These are phyloP conservation scores for Pestalotiopsis sp. DNA, from an alignment of 2,329 filamentous ascomycete species.

Conservation along the genomic window DNA sequence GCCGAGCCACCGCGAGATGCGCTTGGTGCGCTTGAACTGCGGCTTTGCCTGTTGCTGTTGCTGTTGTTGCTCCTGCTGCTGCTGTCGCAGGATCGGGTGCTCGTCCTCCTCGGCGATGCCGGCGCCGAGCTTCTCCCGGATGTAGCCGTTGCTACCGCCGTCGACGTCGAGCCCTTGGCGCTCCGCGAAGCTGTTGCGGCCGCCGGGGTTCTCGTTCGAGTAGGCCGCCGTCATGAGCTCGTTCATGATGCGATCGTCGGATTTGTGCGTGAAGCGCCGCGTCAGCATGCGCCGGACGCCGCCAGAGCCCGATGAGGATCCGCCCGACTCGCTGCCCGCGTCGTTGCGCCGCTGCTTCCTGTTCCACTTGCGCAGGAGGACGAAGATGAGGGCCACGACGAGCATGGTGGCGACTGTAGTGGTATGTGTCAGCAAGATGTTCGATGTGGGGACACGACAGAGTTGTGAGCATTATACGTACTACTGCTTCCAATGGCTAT, in stretches of 20 bases:
- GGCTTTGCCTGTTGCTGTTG: neutral
- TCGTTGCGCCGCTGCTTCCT: neutral
- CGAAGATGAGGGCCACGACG: neutral
- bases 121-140: conserved; percentile 10
- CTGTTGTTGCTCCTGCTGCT: neutral
- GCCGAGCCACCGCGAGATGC: conserved; percentile 13
- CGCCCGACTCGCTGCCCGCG: neutral
- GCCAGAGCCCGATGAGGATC: neutral
- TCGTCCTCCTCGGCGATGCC: conserved; percentile 2
- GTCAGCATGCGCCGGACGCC: neutral
- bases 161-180: neutral
- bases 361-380: conserved; percentile 12
- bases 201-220: conserved; percentile 7
- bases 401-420: neutral
- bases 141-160: neutral
- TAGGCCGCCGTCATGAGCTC: conserved; percentile 12
- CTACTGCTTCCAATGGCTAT: conserved; percentile 9
- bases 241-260: conserved; percentile 13
- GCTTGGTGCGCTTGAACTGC: neutral
- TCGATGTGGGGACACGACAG: neutral
- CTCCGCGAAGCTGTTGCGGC: neutral
- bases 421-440: neutral
- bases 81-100: neutral
- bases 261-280: conserved; percentile 12
- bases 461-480: neutral